Percentiles rank a stretch among this genome's conserved stretches.
Conservation (phyloP, 2,329 filamentous ascomycete genomes). For the Stachybotrys echinatus region DNA sequence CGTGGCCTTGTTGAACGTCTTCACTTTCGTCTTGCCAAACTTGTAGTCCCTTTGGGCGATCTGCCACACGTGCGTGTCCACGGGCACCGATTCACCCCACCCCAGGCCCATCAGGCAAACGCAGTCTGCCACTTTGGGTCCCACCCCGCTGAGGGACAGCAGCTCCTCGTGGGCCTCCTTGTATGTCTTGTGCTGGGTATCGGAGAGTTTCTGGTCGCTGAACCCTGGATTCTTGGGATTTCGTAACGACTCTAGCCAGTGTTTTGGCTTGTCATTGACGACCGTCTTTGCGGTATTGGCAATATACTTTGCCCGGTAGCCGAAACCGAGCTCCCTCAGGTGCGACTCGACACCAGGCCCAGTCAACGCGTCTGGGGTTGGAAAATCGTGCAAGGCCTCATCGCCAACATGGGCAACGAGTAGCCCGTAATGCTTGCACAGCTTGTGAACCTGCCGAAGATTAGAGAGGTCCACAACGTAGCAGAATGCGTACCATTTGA, state of each 20-base stretch:
- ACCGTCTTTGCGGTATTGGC: slow-evolving; percentile 78
- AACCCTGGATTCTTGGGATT: slow-evolving; percentile 70
- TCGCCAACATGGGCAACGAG: slow-evolving; percentile 66
- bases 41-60: slow-evolving; percentile 95
- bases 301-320: slow-evolving; percentile 91
- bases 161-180: slow-evolving; percentile 75
- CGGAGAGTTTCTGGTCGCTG: slow-evolving; percentile 35
- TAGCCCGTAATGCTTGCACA: slow-evolving; percentile 81
- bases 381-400: slow-evolving; percentile 82
- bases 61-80: slow-evolving; percentile 98
- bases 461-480: not conserved
- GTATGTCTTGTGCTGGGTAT: slow-evolving; percentile 57
- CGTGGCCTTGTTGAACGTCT: slow-evolving; percentile 80
- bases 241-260: slow-evolving; percentile 72
- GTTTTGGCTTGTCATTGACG: slow-evolving; percentile 56
- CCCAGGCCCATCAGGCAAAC: slow-evolving; percentile 94
- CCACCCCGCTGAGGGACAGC: slow-evolving; percentile 77
- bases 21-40: slow-evolving; percentile 78
- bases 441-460: slow-evolving; percentile 62
- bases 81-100: slow-evolving; percentile 91
- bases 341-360: slow-evolving; percentile 71
- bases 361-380: slow-evolving; percentile 67
- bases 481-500: slow-evolving; percentile 64
- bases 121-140: slow-evolving; percentile 95
- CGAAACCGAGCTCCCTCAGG: slow-evolving; percentile 81